A percentile compares a stretch with the other conserved stretches of the same genome.
phyloP scores from a whole-genome alignment of 1,139 yeast genomes.

The Magnusiomyces paraingens region DNA sequence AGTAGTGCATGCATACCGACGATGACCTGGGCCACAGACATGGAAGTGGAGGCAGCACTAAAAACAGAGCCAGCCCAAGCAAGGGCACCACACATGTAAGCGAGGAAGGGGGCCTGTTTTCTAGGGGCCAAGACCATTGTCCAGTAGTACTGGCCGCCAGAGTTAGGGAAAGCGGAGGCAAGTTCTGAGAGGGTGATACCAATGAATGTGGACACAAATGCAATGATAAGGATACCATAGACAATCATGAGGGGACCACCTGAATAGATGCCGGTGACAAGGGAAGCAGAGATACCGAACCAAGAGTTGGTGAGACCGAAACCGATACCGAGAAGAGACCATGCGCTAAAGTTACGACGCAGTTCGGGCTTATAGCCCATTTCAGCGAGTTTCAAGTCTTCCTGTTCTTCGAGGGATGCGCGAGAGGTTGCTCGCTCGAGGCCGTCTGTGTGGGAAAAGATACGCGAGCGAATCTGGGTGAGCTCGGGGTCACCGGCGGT shows the following conservation, averaged over 20 bases:
- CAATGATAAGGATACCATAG: slow-evolving; percentile 46
- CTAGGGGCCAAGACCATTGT: slow-evolving; percentile 49
- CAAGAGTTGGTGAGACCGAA: slow-evolving; percentile 50
- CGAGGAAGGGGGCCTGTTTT: slow-evolving; percentile 42
- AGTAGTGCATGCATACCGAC: slow-evolving; percentile 46
- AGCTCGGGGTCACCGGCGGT: too few species aligned
- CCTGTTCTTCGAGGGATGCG: neutral
- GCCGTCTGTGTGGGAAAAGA: neutral
- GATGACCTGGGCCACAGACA: slow-evolving; percentile 44
- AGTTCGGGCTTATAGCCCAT: slow-evolving; percentile 35
- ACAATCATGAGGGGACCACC: slow-evolving; percentile 48
- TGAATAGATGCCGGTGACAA: slow-evolving; percentile 42
- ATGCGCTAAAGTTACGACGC: slow-evolving; percentile 45
- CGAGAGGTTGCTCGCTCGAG: neutral
- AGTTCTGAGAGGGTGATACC: slow-evolving; percentile 47
- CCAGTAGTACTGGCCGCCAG: slow-evolving; percentile 61
- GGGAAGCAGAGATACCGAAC: slow-evolving; percentile 48
- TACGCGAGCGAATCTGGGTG: neutral
- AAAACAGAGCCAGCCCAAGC: slow-evolving; percentile 56
- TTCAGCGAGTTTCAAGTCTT: slow-evolving; percentile 18
- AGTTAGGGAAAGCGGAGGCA: slow-evolving; percentile 48
- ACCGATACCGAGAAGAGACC: slow-evolving; percentile 48
- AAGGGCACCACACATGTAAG: slow-evolving; percentile 50
- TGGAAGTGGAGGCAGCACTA: slow-evolving; percentile 50
- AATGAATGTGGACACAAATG: slow-evolving; percentile 41